phyloP scores from a whole-genome alignment of 148 eudicot species.

The Chenopodium berlandieri region DNA sequence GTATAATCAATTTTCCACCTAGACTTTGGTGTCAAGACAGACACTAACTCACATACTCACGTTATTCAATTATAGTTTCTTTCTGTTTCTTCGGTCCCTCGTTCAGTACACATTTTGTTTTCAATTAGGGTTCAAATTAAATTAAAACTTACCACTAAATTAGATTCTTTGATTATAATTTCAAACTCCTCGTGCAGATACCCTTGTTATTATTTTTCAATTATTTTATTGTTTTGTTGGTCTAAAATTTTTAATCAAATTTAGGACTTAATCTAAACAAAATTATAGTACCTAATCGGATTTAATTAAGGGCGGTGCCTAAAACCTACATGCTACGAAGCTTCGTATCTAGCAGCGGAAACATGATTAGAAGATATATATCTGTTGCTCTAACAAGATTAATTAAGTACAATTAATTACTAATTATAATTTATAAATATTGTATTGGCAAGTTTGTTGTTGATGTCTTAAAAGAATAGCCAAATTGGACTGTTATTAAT shows the following conservation, averaged over 20 bases:
- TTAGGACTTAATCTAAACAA: constrained; percentile 16
- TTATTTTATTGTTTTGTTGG: background rate
- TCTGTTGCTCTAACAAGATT: background rate
- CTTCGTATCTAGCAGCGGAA: constrained; percentile 9
- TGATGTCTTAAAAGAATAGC: background rate
- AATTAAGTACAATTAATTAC: background rate
- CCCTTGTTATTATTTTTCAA: background rate
- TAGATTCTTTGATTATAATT: constrained; percentile 1
- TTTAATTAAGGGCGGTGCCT: constrained; percentile 13
- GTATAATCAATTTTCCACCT: constrained; percentile 12
- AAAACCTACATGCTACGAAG: constrained; percentile 21
- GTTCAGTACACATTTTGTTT: background rate
- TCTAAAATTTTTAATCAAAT: background rate
- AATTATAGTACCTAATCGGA: background rate
- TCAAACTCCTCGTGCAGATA: constrained; percentile 1
- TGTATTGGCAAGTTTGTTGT: background rate
- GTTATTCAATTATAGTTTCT: constrained; percentile 17
- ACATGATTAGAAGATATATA: constrained; percentile 3
- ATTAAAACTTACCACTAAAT: background rate
- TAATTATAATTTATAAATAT: background rate
- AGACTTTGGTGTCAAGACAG: constrained; percentile 16
- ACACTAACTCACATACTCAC: constrained; percentile 18
- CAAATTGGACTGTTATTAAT: background rate
- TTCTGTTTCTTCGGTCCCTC: background rate
- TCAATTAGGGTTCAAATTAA: background rate